Evolutionary conservation across 2,329 filamentous ascomycete species (phyloP).

Genomic region (Coniochaeta pulveracea): DNA sequence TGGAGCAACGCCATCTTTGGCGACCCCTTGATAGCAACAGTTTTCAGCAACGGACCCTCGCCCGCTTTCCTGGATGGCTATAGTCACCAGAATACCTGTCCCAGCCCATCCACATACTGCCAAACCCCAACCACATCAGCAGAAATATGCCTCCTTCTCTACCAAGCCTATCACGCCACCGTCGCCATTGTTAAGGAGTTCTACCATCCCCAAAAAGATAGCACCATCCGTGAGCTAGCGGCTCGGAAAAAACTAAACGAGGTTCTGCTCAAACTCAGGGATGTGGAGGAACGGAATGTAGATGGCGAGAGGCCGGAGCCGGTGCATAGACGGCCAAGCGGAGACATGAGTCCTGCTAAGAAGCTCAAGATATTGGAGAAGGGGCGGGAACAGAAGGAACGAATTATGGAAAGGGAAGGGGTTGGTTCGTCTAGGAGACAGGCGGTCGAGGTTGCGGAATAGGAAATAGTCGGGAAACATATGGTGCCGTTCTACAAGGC

Average conservation of each 20-base stretch:
- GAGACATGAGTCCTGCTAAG: conserved; percentile 33
- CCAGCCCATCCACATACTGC: conserved; percentile 2
- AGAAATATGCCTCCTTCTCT: conserved; percentile 38
- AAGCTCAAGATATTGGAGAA: conserved; percentile 20
- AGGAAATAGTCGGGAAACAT: too few species aligned
- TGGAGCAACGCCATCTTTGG: conserved; percentile 51
- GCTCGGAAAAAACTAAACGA: conserved; percentile 38
- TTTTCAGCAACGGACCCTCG: conserved; percentile 32
- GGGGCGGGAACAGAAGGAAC: too few species aligned
- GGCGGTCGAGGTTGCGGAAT: too few species aligned
- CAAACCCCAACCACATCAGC: conserved; percentile 12
- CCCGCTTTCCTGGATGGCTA: conserved; percentile 37
- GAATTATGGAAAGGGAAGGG: too few species aligned
- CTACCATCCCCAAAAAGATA: conserved; percentile 37
- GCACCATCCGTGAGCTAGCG: conserved; percentile 37
- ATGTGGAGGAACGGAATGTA: conserved; percentile 20
- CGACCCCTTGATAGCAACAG: conserved; percentile 41
- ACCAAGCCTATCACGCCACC: conserved; percentile 45
- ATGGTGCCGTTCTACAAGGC: too few species aligned
- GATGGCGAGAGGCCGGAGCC: conserved; percentile 15
- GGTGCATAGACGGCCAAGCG: conserved; percentile 24
- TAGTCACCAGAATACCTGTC: conserved; percentile 11
- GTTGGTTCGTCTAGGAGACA: too few species aligned
- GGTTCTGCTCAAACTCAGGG: conserved; percentile 33
- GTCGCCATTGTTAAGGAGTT: conserved; percentile 41